A percentile compares a stretch with the other conserved stretches of the same genome.
Conservation (phyloP, 148 eudicot genomes). For the Rhododendron molle region DNA sequence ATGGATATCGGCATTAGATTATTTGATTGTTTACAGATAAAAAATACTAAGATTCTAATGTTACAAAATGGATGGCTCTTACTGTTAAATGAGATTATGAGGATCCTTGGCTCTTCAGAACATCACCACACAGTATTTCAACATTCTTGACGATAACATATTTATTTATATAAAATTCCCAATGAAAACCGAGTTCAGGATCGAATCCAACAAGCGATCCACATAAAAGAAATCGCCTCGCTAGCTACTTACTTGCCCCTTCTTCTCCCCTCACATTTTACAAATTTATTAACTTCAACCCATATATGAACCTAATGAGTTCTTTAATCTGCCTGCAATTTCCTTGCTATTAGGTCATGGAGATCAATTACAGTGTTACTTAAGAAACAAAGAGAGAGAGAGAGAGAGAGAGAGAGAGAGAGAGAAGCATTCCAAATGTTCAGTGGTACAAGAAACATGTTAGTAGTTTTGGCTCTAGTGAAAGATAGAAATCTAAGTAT, state of each 20-base stretch:
- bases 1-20: neutral
- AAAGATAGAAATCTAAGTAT: conserved; percentile 3
- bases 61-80: neutral
- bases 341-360: neutral
- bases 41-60: neutral
- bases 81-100: neutral
- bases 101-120: neutral
- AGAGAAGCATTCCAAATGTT: conserved; percentile 3
- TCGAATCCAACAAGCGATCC: neutral
- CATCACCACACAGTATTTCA: neutral
- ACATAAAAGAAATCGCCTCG: neutral
- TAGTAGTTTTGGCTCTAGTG: conserved; percentile 13
- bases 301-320: neutral
- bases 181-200: neutral
- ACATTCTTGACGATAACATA: neutral
- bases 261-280: neutral
- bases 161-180: neutral
- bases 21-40: neutral
- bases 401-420: neutral
- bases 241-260: neutral
- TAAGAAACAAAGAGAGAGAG: neutral
- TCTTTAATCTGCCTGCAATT: neutral
- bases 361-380: conserved; percentile 10
- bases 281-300: neutral
- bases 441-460: conserved; percentile 13